Evolutionary conservation across 805 yeast genomes (phyloP), one percentile per base, ranked within the genome.

Genomic region (Wickerhamiella sergipiensis): DNA sequence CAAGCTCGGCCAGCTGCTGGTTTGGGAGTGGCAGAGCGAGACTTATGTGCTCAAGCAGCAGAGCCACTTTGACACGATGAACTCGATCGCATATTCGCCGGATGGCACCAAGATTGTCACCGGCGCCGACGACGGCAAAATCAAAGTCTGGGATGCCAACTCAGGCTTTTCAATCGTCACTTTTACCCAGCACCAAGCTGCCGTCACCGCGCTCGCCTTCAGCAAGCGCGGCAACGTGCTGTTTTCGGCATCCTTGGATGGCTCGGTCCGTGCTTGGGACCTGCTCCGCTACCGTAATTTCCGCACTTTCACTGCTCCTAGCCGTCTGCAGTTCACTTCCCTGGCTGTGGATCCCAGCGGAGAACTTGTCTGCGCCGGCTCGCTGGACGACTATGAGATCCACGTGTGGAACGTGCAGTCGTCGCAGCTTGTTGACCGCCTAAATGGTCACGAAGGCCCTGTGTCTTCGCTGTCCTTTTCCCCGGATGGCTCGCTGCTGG

Each of bases 21-120:
- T 92, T 0, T 92, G 95, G 72, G 98, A 92, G 72, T 92, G 98
- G 98, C 96, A 92, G 69, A 85, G 95, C 4, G 98, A 92, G 65
- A 85, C 96, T 0, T 92, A 90, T 63, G 83, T 92, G 46, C 71
- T 92, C 57, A 89, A 90, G 64, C 98, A 92, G 64, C 98, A 92
- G 67, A 97, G 97, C 22, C 98, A 92, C 67, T 90, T 85, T 62
- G 98, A 92, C 65, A 73, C 95, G 0, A 78, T 88, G 65, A 90
- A 87, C 61, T 74, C 87, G 15, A 64, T 92, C 45, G 78, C 83
- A 33, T 92, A 92, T 61, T 86, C 97, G 0, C 96, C 97, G 0
- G 98, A 92, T 70, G 98, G 97, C 0, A 77, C 95, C 2, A 76
- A 87, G 59, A 75, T 90, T 3, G 92, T 90, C 3, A 90, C 97